Evolutionary conservation across 129 eudicot genomes (phyloP).

Genomic region (Tagetes erecta): DNA sequence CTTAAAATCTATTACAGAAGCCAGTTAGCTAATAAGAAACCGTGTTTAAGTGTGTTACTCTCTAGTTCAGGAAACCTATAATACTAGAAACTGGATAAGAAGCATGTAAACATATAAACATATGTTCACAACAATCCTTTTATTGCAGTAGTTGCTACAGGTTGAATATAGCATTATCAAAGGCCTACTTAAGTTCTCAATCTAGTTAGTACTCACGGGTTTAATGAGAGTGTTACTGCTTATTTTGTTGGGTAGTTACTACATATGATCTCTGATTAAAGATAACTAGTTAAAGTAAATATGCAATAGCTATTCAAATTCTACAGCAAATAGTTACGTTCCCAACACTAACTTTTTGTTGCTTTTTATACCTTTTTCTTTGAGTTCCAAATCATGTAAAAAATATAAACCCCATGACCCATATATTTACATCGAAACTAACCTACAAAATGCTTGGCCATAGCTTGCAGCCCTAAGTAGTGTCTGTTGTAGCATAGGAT

Average conservation of each 20-base stretch:
- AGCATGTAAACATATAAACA: conserved; percentile 7
- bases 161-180: neutral
- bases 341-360: conserved; percentile 3
- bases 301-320: neutral
- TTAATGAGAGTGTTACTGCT: neutral
- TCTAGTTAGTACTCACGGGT: neutral
- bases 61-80: conserved; percentile 11
- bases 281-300: neutral
- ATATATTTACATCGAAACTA: conserved; percentile 30
- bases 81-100: conserved; percentile 5
- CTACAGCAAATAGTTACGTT: neutral
- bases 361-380: conserved; percentile 17
- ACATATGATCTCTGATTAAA: neutral
- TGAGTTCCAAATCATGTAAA: conserved; percentile 4
- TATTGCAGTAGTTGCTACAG: neutral
- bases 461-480: conserved; percentile 96
- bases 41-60: conserved; percentile 8
- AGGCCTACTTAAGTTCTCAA: conserved; percentile 17
- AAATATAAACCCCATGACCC: neutral
- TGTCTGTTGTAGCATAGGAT: conserved; percentile 67
- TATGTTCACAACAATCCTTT: conserved; percentile 6
- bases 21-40: conserved; percentile 7
- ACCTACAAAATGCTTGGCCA: conserved; percentile 99
- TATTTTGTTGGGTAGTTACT: conserved; percentile 2
- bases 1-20: conserved; percentile 19